phyloP scores from a whole-genome alignment of 495 filamentous ascomycete species.

The Cairneyella variabilis region DNA sequence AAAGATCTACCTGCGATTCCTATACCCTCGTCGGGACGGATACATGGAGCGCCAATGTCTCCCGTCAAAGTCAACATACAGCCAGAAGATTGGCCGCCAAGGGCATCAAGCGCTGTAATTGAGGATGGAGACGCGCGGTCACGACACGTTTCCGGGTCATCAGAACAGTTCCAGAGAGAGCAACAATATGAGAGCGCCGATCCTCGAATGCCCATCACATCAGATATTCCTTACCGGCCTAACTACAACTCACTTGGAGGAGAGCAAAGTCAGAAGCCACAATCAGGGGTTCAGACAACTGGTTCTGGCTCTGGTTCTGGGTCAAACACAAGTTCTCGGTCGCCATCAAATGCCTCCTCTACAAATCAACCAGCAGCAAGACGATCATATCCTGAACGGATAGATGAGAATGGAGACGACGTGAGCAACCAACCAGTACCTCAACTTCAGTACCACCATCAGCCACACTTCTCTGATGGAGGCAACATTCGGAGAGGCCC shows the following conservation, averaged over 20 bases:
- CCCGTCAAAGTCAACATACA: slow-evolving; percentile 39
- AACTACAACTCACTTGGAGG: slow-evolving; percentile 32
- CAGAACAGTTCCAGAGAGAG: background rate
- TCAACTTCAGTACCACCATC: slow-evolving; percentile 54
- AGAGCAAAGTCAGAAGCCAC: slow-evolving; percentile 36
- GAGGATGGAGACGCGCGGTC: slow-evolving; percentile 28
- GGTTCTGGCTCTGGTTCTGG: slow-evolving; percentile 37
- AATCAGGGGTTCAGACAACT: slow-evolving; percentile 39
- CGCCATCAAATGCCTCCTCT: slow-evolving; percentile 16
- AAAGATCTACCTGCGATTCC: slow-evolving; percentile 27
- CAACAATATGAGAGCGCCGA: too few relatives aligned
- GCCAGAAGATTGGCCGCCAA: slow-evolving; percentile 28
- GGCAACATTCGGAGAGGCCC: background rate
- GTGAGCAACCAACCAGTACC: slow-evolving; percentile 32
- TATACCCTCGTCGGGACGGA: slow-evolving; percentile 23
- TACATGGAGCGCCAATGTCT: slow-evolving; percentile 37
- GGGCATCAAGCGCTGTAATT: slow-evolving; percentile 32
- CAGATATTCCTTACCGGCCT: slow-evolving; percentile 31
- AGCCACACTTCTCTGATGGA: slow-evolving; percentile 24
- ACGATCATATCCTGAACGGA: slow-evolving; percentile 5
- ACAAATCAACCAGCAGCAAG: background rate
- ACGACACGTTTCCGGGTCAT: slow-evolving; percentile 27
- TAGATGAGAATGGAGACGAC: slow-evolving; percentile 15
- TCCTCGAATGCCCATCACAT: slow-evolving; percentile 20
- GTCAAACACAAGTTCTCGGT: slow-evolving; percentile 33